Evolutionary conservation across 148 eudicot genomes (phyloP), one percentile per base, ranked within the genome.

Genomic region (Camellia granthamiana): DNA sequence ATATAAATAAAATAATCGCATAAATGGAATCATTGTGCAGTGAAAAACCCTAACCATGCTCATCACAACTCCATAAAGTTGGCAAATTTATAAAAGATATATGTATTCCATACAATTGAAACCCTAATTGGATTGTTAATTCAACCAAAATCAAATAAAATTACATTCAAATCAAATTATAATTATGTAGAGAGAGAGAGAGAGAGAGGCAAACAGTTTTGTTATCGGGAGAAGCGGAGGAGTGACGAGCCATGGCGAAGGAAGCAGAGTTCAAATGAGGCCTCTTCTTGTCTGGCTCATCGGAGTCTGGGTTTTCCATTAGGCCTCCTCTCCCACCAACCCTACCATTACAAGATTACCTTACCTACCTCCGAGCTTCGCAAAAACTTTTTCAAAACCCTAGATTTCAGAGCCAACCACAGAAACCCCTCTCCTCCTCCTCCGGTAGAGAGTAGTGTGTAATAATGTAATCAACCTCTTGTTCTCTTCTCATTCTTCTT

Each of bases 201-300:
- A 69, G 52, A 11, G 78, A 15, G 58, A 54, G 43, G 16, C 4
- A 47, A 84, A 93, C 95, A 83, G 92, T 78, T 78, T 85, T 83
- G 72, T 89, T 86, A 75, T 92, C 90, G 61, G 89, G 90, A 80
- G 94, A 81, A 81, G 90, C 60, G 51, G 81, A 54, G 60, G 96
- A 86, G 78, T 89, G 88, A 68, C 96, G 98, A 72, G 97, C 95
- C 95, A 92, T 93, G 9, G 86, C 52, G 5, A 83, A 85, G 74
- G 91, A 64, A 42, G 49, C 44, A 61, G 72, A 61, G 85, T 85
- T 83, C 80, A 90, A 86, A 87, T 88, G 92, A 78, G 88, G 91
- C 30, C 88, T 82, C 88, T 93, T 93, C 81, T 89, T 87, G 18
- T 87, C 86, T 10, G 90, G 92, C 85, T 90, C 95, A 43, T 85